Percentiles rank a stretch among this genome's conserved stretches.
These are phyloP conservation scores for Alternaria triticina DNA, from an alignment of 2,329 filamentous ascomycete genomes.

Conservation along the genomic window DNA sequence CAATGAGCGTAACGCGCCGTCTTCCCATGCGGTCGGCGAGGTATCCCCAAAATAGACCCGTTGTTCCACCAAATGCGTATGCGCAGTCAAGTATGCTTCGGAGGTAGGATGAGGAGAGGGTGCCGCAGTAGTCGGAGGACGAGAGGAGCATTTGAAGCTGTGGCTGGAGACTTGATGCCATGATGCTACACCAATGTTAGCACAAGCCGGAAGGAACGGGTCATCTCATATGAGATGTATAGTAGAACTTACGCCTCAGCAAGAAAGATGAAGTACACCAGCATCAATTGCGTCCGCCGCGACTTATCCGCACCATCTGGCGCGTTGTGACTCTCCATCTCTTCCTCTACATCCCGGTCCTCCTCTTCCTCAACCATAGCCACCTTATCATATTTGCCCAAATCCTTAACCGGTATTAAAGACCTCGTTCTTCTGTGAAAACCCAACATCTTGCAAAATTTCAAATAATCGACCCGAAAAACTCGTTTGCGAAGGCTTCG, in stretches of 20 bases:
- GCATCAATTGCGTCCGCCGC: constrained; percentile 45
- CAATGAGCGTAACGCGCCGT: constrained; percentile 52
- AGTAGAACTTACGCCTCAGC: constrained; percentile 51
- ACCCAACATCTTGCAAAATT: constrained; percentile 48
- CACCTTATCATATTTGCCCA: constrained; percentile 51
- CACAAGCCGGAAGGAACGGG: constrained; percentile 2
- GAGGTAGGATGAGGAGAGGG: constrained; percentile 54
- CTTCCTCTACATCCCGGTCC: constrained; percentile 34
- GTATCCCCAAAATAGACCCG: constrained; percentile 55
- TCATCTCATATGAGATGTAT: neutral
- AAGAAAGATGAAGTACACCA: constrained; percentile 57
- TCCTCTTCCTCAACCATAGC: constrained; percentile 38
- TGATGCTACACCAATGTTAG: constrained; percentile 44
- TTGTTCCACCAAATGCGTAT: constrained; percentile 55
- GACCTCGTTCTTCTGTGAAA: constrained; percentile 52
- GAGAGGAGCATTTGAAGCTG: constrained; percentile 56
- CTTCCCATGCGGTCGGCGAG: constrained; percentile 53
- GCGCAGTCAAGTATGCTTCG: constrained; percentile 57
- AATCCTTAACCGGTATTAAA: constrained; percentile 52
- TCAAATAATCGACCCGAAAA: constrained; percentile 6
- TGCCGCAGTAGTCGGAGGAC: constrained; percentile 53
- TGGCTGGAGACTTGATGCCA: constrained; percentile 56
- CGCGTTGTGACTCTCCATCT: constrained; percentile 31
- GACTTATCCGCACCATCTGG: constrained; percentile 27
- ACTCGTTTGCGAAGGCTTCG: constrained; percentile 2